Base-by-base conservation (phyloP, 1,284 basidiomycete genomes). In the Fistulina hepatica region DNA sequence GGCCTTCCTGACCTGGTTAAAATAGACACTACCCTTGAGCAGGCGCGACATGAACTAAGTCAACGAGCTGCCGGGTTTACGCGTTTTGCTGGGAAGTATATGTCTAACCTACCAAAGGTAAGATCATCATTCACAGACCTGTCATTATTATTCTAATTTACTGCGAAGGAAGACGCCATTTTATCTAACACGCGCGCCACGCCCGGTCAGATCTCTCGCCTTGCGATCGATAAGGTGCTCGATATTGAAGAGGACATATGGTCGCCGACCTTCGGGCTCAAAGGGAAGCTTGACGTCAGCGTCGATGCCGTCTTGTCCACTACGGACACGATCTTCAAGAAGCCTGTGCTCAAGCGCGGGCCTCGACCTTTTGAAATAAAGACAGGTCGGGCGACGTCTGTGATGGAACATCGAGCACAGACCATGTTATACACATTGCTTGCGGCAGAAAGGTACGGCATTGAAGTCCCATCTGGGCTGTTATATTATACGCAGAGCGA, bases 231-330 rank as follows among this genome's bases (percentile, higher is more conserved):
- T 7, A 65, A 76, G 17, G 57, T 92, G 2, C 72, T 86, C 44
- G 92, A 92, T 42, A 73, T 95, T 27, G 95, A 98, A 63, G 94
- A 98, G 56, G 93, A 97, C 48, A 94, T 98, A 44, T 95, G 90
- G 84, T 93, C 88, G 1, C 93, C 95, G 0, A 83, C 80, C 9
- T 95, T 85, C 53, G 95, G 94, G 1, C 67, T 99, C 26, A 97
- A 94, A 56, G 95, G 94, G 16, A 97, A 97, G 59, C 66, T 98
- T 13, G 94, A 99, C 50, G 93, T 86, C 0, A 90, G 83, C 4
- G 77, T 97, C 0, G 73, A 90, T 48, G 74, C 75, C 0, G 57
- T 73, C 9, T 69, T 89, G 22, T 57, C 73, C 7, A 71, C 73
- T 43, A 51, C 48, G 34, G 43, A 47, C 46, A 45, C 39, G 38